Conservation (phyloP, 2,329 filamentous ascomycete species). For the Neospermospora avenae region DNA sequence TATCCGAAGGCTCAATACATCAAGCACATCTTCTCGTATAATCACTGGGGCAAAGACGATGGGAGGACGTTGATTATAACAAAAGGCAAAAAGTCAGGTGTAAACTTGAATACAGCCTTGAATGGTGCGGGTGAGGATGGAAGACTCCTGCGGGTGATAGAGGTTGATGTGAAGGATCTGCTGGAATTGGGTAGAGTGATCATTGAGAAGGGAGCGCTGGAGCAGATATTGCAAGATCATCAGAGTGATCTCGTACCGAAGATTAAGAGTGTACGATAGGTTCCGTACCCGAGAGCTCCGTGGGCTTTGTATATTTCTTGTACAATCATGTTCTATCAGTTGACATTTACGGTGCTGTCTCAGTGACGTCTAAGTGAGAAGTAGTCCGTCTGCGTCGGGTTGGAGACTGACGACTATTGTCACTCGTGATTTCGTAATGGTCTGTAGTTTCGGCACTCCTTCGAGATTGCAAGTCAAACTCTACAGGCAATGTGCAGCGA, state of each 20-base stretch:
- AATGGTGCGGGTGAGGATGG: conserved; percentile 63
- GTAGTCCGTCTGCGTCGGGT: neutral
- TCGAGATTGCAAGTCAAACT: no score
- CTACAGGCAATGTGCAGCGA: no score
- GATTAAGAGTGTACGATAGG: conserved; percentile 25
- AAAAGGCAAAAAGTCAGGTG: conserved; percentile 52
- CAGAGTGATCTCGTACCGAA: conserved; percentile 56
- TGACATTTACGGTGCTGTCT: neutral
- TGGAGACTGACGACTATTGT: neutral
- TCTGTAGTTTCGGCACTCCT: no score
- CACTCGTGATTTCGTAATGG: no score
- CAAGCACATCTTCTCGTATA: conserved; percentile 63
- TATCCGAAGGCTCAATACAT: conserved; percentile 53
- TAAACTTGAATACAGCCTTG: conserved; percentile 68
- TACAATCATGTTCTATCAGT: conserved; percentile 2
- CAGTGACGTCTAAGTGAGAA: neutral
- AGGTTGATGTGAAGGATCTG: conserved; percentile 94
- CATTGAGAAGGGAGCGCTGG: conserved; percentile 78
- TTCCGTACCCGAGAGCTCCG: neutral
- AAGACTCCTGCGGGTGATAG: conserved; percentile 63
- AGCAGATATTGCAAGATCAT: conserved; percentile 69
- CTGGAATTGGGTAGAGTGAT: conserved; percentile 81
- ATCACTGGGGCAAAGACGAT: conserved; percentile 64
- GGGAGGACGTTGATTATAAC: conserved; percentile 78
- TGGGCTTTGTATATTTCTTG: conserved; percentile 7